A percentile compares a stretch with the other conserved stretches of the same genome.
phyloP scores from a whole-genome alignment of 345 rosid species.

The Populus simonii region DNA sequence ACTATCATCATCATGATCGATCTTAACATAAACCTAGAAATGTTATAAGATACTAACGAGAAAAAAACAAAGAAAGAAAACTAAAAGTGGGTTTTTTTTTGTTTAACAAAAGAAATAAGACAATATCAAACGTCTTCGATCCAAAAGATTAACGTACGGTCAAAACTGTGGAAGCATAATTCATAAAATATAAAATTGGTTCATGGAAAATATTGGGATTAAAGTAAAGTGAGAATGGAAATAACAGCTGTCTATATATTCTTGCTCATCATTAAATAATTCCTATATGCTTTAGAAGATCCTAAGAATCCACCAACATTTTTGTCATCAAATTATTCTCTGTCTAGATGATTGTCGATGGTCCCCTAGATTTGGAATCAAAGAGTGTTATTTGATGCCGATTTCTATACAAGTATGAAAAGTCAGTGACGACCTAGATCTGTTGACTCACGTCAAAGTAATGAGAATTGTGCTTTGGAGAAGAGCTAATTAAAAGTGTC shows the following conservation, averaged over 20 bases:
- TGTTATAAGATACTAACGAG: not conserved
- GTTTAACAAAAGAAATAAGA: not conserved
- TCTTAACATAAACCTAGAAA: no score
- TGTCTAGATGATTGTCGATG: conserved; percentile 35
- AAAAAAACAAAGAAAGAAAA: not conserved
- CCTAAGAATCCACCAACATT: conserved; percentile 30
- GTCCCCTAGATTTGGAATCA: conserved; percentile 35
- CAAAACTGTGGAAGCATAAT: conserved; percentile 4
- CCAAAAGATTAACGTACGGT: not conserved
- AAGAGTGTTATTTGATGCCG: conserved; percentile 13
- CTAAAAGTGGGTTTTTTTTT: no score
- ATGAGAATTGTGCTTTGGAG: conserved; percentile 20
- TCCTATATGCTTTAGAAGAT: conserved; percentile 14
- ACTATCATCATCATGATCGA: no score
- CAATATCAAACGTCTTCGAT: not conserved
- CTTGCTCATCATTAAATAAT: conserved; percentile 20
- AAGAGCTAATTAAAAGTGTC: conserved; percentile 18
- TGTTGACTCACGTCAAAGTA: conserved; percentile 13
- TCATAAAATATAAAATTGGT: not conserved
- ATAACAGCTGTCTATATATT: conserved; percentile 15
- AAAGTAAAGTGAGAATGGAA: conserved; percentile 22
- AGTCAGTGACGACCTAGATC: conserved; percentile 5
- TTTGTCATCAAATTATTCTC: conserved; percentile 12
- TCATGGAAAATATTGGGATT: not conserved
- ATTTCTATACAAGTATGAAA: conserved; percentile 6